Evolutionary conservation across 1,139 yeast species (phyloP), one percentile per base, ranked within the genome.

Genomic region (Debaryomyces sp.): DNA sequence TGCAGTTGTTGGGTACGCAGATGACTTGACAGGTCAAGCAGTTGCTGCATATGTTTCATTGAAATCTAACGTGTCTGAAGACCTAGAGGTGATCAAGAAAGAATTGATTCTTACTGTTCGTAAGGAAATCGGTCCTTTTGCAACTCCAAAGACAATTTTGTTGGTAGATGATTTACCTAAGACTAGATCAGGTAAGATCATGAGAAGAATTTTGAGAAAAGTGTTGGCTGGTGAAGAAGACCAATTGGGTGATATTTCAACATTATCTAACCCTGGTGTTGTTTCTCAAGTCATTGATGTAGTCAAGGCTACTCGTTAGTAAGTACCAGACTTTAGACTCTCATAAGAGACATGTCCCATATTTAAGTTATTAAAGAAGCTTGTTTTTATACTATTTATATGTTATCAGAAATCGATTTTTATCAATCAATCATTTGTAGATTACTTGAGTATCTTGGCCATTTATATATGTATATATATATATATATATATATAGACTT

Each of bases 51-150:
- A 85, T 65, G 92, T 86, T 33, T 78, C 90, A 2, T 75, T 87
- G 60, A 86, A 86, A 68, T 71, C 73, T 50, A 64, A 62, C 41
- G 62, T 70, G 37, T 64, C 66, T 30, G 82, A 74, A 46, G 84
- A 79, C 51, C 57, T 74, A 48, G 81, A 75, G 39, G 77, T 78
- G n/a, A 72, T 82, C 57, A 85, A 85, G 66, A 85, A 84, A 64
- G 91, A 85, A 65, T 75, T 87, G 63, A 75, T 86, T 49, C 68
- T 85, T 59, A 85, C 90, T 17, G 92, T 87, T 34, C 76, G 94
- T 64, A 85, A 84, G 64, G 92, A 86, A 67, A 87, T 87, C 62
- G 94, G 94, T 23, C 92, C 94, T 45, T 87, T 87, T 67, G 94
- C 94, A 29, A 89, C 94, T 33, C 94, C 94, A 46, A 87, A 87